Evolutionary conservation across 495 filamentous ascomycete species (phyloP).

Genomic region (Immersiella caudata): DNA sequence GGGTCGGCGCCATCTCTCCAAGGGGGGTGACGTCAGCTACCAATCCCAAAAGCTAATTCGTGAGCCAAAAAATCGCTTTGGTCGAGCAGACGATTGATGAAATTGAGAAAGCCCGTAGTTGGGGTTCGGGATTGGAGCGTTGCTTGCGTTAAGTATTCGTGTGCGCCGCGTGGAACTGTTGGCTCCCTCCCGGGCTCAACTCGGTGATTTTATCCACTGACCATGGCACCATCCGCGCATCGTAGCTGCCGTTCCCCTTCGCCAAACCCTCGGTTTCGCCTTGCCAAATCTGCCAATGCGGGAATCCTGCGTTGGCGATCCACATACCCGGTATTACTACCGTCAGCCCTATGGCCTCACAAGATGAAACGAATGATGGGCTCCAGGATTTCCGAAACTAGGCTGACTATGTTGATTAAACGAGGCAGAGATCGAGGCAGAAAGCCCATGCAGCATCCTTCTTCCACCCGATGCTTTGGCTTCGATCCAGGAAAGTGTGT

Average conservation of each 20-base stretch:
- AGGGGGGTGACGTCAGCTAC: background rate
- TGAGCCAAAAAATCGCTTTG: background rate
- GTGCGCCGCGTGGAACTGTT: background rate
- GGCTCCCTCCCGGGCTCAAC: background rate
- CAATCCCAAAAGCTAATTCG: background rate
- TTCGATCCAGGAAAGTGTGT: too few species aligned
- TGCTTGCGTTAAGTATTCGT: slow-evolving; percentile 1
- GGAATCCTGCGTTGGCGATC: background rate
- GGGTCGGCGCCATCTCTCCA: background rate
- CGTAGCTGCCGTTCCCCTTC: background rate
- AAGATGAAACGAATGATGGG: slow-evolving; percentile 1
- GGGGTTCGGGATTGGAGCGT: background rate
- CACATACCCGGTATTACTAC: background rate
- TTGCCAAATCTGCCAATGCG: background rate
- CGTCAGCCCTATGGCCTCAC: background rate
- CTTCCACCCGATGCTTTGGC: too few species aligned
- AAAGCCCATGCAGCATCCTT: too few species aligned
- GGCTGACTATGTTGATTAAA: slow-evolving; percentile 9
- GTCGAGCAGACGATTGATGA: background rate
- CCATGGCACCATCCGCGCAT: background rate
- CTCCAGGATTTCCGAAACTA: background rate
- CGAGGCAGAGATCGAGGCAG: slow-evolving; percentile 1
- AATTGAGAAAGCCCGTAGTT: background rate
- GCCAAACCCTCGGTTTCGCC: background rate
- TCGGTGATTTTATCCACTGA: background rate